Percentiles rank a stretch among this genome's conserved stretches.
Conservation (phyloP, 306 rosid species). For the Sphenostylis stenocarpa region DNA sequence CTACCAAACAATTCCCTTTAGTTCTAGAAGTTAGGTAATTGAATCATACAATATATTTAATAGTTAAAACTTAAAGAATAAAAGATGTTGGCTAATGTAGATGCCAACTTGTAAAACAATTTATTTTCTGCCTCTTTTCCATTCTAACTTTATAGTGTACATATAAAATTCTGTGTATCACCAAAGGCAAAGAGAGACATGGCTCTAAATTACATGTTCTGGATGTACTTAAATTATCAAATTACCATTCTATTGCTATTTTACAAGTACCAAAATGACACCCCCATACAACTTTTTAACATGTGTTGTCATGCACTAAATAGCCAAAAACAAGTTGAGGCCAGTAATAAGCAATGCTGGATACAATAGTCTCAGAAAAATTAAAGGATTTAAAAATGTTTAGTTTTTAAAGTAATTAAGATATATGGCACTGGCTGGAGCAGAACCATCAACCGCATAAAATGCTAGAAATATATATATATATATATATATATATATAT, state of each 20-base stretch:
- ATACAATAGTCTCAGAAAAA: neutral
- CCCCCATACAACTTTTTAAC: neutral
- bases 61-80: too few species aligned
- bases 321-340: neutral
- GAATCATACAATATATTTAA: neutral
- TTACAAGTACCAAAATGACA: neutral
- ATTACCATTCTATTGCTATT: neutral
- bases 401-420: neutral
- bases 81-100: neutral
- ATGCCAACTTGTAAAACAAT: neutral
- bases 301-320: neutral
- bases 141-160: neutral
- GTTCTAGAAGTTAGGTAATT: neutral
- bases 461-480: too few species aligned
- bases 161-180: neutral
- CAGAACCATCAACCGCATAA: neutral
- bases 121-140: neutral
- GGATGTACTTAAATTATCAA: neutral
- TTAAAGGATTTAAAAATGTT: neutral
- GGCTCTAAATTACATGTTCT: neutral
- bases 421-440: neutral
- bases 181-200: neutral
- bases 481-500: too few species aligned
- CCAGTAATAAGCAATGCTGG: too few species aligned
- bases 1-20: neutral